Base-by-base conservation (phyloP, 1,284 basidiomycete genomes). In the Melampsora americana region DNA sequence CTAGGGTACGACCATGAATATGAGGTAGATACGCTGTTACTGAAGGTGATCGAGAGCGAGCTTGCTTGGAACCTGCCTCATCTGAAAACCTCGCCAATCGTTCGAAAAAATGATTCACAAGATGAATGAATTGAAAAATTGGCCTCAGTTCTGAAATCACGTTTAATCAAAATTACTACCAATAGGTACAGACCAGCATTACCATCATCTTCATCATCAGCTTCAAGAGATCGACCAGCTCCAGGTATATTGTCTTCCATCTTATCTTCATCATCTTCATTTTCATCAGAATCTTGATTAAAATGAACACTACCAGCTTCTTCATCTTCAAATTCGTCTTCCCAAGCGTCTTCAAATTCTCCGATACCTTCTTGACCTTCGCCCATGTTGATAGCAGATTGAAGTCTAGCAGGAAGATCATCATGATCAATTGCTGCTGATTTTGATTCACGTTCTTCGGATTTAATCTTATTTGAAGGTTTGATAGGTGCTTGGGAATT, bases 121-220 rank as follows among this genome's bases (percentile, higher is more conserved):
- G 5, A 20, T 14, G 14, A 50, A 50, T 11, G 76, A 44, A 48
- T 69, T 69, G n/a, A 53, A 56, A 35, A 60, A 42, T 28, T 18
- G 12, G 16, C 65, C 56, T 62, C 50, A 66, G 75, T 20, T 65
- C 46, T 44, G 53, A 84, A 81, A 80, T 90, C 87, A 48, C 84
- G 26, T 46, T 5, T 32, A 1, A 14, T 20, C 18, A 28, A 18
- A 46, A 46, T 32, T 12, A 65, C 44, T 44, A 42, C 66, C n/a
- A 20, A 9, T 7, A 53, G 30, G 30, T 39, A 6, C 50, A 14
- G 28, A 60, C 59, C 59, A 44, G 18, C 50, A 48, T n/a, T n/a
- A n/a, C n/a, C n/a, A n/a, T 65, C 53, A 11, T 68, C 32, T 28
- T 75, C 80, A 73, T 79, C 78, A 78, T 44, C 70, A 39, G 20